Percentiles rank a stretch among this genome's conserved stretches.
Evolutionary conservation across 208 protist genomes (phyloP).

Genomic region (Vickermania spadyakhi): DNA sequence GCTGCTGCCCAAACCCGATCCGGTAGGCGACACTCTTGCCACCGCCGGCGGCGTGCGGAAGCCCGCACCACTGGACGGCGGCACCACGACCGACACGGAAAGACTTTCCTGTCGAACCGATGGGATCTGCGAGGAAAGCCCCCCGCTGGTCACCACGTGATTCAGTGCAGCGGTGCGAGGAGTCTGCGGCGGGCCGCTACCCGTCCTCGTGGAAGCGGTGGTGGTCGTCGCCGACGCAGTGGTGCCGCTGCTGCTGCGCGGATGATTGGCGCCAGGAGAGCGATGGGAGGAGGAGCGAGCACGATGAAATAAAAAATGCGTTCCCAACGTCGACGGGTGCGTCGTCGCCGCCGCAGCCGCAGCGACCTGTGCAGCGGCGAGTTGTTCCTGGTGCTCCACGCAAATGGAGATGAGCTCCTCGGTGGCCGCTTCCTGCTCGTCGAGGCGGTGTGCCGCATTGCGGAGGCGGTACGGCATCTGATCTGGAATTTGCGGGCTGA

Average conservation of each 20-base stretch:
- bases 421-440: neutral
- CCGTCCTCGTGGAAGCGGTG: too few relatives aligned
- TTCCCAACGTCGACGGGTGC: neutral
- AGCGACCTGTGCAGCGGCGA: neutral
- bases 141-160: too few relatives aligned
- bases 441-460: neutral
- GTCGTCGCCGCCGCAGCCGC: neutral
- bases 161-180: too few relatives aligned
- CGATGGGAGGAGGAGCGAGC: neutral
- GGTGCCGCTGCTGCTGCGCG: neutral
- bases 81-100: neutral
- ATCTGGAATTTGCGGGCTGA: neutral
- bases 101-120: too few relatives aligned
- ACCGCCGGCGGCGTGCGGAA: too few relatives aligned
- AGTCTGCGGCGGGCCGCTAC: too few relatives aligned
- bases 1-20: conserved; percentile 11
- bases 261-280: too few relatives aligned
- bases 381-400: neutral
- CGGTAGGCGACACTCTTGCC: neutral
- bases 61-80: neutral
- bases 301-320: neutral
- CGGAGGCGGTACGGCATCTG: neutral
- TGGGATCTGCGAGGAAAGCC: too few relatives aligned
- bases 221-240: conserved; percentile 1
- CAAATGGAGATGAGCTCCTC: neutral